Conservation (phyloP, 73 alveolate species). For the Paramecium primaurelia region DNA sequence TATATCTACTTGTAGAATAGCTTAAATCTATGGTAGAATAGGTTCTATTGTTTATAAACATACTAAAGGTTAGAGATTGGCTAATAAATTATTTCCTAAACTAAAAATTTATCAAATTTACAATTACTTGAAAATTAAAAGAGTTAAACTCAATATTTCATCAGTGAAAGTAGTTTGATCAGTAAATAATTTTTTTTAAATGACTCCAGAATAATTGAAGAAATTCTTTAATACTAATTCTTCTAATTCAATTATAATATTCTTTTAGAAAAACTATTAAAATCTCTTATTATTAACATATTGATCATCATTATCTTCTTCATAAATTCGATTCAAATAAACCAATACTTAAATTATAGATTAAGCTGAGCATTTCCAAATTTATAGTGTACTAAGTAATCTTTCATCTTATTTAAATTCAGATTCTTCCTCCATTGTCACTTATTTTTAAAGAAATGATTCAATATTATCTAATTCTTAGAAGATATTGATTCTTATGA, state of each 20-base stretch:
- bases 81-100: not conserved
- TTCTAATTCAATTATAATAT: not conserved
- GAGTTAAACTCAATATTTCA: not conserved
- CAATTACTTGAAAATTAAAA: not conserved
- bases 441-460: not conserved
- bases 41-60: not conserved
- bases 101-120: not conserved
- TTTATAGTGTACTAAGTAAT: not conserved
- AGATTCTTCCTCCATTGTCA: not conserved
- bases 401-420: conserved; percentile 17
- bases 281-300: not conserved
- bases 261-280: not conserved
- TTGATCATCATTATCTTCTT: not conserved
- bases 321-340: not conserved
- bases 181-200: not conserved
- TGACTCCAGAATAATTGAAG: not conserved
- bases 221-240: not conserved
- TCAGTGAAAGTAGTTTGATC: conserved; percentile 5
- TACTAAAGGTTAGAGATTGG: not conserved
- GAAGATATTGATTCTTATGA: not conserved
- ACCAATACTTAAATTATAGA: not conserved
- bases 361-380: conserved; percentile 35
- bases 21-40: not conserved
- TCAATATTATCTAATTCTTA: conserved; percentile 13
- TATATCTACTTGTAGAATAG: not conserved